phyloP scores from a whole-genome alignment of 2,329 filamentous ascomycete genomes.

The Talaromyces atroroseus region DNA sequence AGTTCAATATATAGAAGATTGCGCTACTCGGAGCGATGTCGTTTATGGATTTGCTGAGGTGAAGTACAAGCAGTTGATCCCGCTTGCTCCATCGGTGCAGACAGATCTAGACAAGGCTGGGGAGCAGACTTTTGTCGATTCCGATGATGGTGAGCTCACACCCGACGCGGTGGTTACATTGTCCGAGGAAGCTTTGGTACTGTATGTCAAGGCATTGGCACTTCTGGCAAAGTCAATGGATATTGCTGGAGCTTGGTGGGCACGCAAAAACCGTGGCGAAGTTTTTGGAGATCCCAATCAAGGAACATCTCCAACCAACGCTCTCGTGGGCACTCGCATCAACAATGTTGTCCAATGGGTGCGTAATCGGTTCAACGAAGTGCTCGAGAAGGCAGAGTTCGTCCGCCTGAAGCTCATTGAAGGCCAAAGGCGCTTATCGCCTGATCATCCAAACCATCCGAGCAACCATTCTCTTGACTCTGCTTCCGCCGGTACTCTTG shows the following conservation, averaged over 20 bases:
- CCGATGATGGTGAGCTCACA: constrained; percentile 73
- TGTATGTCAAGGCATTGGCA: constrained; percentile 91
- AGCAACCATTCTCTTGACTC: constrained; percentile 64
- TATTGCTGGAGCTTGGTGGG: constrained; percentile 89
- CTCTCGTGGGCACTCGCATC: constrained; percentile 63
- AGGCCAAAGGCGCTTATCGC: constrained; percentile 75
- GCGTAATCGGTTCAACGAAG: constrained; percentile 89
- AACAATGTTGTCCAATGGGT: constrained; percentile 96
- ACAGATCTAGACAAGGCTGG: constrained; percentile 28
- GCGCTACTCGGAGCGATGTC: constrained; percentile 87
- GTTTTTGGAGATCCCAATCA: constrained; percentile 42
- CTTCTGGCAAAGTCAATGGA: constrained; percentile 93
- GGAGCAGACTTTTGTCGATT: constrained; percentile 36
- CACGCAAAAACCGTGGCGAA: constrained; percentile 66
- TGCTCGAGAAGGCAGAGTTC: constrained; percentile 90
- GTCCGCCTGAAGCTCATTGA: constrained; percentile 84
- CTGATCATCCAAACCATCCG: constrained; percentile 81
- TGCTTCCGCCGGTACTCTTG: constrained; percentile 51
- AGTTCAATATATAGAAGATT: constrained; percentile 80
- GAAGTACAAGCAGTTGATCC: constrained; percentile 96
- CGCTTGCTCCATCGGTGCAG: constrained; percentile 65
- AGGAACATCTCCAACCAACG: constrained; percentile 38
- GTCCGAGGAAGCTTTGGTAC: constrained; percentile 87
- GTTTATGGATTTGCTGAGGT: constrained; percentile 98
- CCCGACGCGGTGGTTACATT: constrained; percentile 78